Evolutionary conservation across 2,329 filamentous ascomycete genomes (phyloP), one percentile per base, ranked within the genome.

Genomic region (Colletotrichum tofieldiae): DNA sequence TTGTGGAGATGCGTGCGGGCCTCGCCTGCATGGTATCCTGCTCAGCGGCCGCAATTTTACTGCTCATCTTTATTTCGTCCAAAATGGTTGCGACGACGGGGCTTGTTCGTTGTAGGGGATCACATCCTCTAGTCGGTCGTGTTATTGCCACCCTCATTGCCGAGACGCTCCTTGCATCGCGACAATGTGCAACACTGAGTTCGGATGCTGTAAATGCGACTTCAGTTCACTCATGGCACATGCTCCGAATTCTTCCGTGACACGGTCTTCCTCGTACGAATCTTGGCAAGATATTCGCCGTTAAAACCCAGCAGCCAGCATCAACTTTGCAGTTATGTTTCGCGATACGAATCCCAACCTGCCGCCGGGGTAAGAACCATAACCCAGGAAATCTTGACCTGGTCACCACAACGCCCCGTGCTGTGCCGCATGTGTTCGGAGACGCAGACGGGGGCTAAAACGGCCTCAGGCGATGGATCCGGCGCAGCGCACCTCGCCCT

Each of bases 401-500:
- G 14, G 16, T 47, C 11, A 39, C 20, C 52, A 56, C 6, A 2
- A 56, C 11, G 32, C 29, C 52, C 20, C 11, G n/a, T 56, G 35
- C n/a, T 58, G 35, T 58, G n/a, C 35, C 54, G 54, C 41, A 18
- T 23, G 41, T 47, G 29, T 43, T 39, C 32, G 43, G 43, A 23
- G 43, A 52, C 23, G 23, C 23, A 26, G 23, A 26, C 29, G 29
- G 29, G 29, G 35, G 35, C 26, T 20, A 45, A n/a, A 51, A 65
- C 61, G 29, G 61, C 35, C 43, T 39, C 29, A 32, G 29, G 29
- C 29, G 67, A 14, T 37, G 35, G 54, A 56, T 14, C 11, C 35
- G 54, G n/a, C n/a, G 54, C 54, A 66, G n/a, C n/a, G 54, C 54
- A 66, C 67, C 67, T 39, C 55, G 55, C 47, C 55, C 32, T 61